Percentiles rank a stretch among this genome's conserved stretches.
phyloP scores from a whole-genome alignment of 2,329 filamentous ascomycete genomes.

The Verticillium klebahnii region DNA sequence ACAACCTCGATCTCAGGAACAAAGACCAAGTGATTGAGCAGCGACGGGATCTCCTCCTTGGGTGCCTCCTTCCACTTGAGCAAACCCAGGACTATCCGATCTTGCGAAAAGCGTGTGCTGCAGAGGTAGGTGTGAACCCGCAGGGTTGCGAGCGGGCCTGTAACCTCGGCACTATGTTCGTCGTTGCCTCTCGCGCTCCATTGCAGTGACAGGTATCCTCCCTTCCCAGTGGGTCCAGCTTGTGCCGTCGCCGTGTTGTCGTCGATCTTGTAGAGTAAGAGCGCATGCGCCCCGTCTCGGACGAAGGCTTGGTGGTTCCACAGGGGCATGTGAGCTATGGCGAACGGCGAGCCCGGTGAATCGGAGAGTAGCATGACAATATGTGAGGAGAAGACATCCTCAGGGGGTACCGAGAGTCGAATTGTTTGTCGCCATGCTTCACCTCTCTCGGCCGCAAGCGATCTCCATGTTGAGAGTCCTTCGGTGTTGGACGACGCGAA shows the following conservation, averaged over 20 bases:
- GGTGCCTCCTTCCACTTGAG: slow-evolving; percentile 80
- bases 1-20: slow-evolving; percentile 97
- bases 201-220: slow-evolving; percentile 80
- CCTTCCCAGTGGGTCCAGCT: slow-evolving; percentile 62
- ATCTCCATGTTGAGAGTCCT: slow-evolving; percentile 81
- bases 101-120: slow-evolving; percentile 92
- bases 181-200: slow-evolving; percentile 69
- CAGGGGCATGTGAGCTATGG: slow-evolving; percentile 85
- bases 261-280: slow-evolving; percentile 86
- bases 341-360: slow-evolving; percentile 81
- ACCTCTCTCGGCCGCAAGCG: slow-evolving; percentile 72
- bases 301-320: slow-evolving; percentile 93
- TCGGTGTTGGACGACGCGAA: slow-evolving; percentile 78
- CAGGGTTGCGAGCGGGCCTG: slow-evolving; percentile 75
- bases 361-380: slow-evolving; percentile 87
- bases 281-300: slow-evolving; percentile 73
- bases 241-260: slow-evolving; percentile 73
- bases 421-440: slow-evolving; percentile 87
- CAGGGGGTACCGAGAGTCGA: slow-evolving; percentile 70
- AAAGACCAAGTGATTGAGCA: slow-evolving; percentile 82
- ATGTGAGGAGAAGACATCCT: slow-evolving; percentile 78
- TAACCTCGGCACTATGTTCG: slow-evolving; percentile 67
- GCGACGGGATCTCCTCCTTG: slow-evolving; percentile 64
- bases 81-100: slow-evolving; percentile 77
- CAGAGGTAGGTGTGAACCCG: slow-evolving; percentile 81